A percentile compares a stretch with the other conserved stretches of the same genome.
Evolutionary conservation across 768 basidiomycete species (phyloP).

Genomic region (Pleurotus sapidus): DNA sequence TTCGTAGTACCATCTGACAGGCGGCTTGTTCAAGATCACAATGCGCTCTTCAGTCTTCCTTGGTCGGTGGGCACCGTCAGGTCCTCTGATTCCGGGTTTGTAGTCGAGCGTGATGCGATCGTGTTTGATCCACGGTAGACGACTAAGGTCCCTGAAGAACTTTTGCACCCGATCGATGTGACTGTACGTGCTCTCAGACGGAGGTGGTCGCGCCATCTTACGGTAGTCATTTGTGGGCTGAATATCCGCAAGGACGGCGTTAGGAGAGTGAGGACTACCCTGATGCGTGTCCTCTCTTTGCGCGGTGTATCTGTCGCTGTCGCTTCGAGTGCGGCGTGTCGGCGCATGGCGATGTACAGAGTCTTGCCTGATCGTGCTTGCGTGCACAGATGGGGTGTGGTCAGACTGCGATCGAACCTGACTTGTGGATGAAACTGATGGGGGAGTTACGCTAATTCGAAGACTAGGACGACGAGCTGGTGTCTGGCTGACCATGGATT

Average conservation of each 20-base stretch:
- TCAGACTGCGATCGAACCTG: background rate
- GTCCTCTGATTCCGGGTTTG: background rate
- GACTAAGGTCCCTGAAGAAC: background rate
- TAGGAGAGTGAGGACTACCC: background rate
- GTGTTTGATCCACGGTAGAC: background rate
- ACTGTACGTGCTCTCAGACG: background rate
- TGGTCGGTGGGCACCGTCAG: background rate
- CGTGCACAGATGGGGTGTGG: background rate
- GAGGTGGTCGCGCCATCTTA: background rate
- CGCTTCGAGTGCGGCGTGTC: background rate
- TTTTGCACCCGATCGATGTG: background rate
- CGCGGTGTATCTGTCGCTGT: background rate
- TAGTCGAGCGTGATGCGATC: slow-evolving; percentile 1
- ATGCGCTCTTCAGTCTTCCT: background rate
- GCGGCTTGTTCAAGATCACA: background rate
- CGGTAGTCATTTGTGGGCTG: slow-evolving; percentile 3
- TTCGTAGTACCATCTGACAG: slow-evolving; percentile 1
- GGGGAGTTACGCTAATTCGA: background rate
- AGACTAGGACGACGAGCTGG: slow-evolving; percentile 1
- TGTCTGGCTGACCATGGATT: background rate
- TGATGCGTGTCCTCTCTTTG: background rate
- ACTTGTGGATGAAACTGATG: background rate
- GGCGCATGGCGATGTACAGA: too few species aligned
- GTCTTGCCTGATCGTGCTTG: background rate
- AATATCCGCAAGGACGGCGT: background rate